Base-by-base conservation (phyloP, 1,284 basidiomycete genomes). In the Rhizoctonia solani region DNA sequence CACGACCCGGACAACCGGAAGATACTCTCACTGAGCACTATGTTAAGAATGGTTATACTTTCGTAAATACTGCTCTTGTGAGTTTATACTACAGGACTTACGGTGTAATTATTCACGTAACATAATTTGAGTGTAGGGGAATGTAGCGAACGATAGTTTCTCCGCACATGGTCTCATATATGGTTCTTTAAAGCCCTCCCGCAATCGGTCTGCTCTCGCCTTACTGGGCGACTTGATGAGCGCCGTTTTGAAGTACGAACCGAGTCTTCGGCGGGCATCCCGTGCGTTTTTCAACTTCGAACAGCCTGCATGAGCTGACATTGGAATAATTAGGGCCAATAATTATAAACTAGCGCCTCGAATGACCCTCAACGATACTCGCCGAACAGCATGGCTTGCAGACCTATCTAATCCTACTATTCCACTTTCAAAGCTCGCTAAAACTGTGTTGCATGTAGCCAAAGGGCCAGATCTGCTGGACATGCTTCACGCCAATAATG, bases 391-490 rank as follows among this genome's bases (percentile, higher is more conserved):
- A 19, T 99, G 95, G 88, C 90, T 98, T 73, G 84, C 86, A 9
- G 96, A 98, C 72, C 85, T 99, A 16, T 92, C 95, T 14, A 90
- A 98, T 73, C 89, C 93, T 0, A 80, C 85, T 25, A 89, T 98
- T 1, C 96, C 97, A 0, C 82, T 99, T 3, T 81, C 88, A 71
- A 95, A 93, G 72, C 83, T 99, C 4, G 72, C 89, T 14, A 92
- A 91, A 74, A 92, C 87, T 73, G 90, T 99, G 0, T 96, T 96
- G 0, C 94, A 98, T 74, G 93, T 93, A 0, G 92, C 91, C 41
- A 94, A 94, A 75, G 95, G 94, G 1, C 87, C 93, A 71, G 93
- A 96, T 72, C 82, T 98, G 25, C 81, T 99, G 58, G 95, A 98
- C 70, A 83, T 95, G 70, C 82, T 99, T 63, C 90, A 94, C 72